Conservation (phyloP, 345 rosid genomes). For the Cardamine resedifolia region DNA sequence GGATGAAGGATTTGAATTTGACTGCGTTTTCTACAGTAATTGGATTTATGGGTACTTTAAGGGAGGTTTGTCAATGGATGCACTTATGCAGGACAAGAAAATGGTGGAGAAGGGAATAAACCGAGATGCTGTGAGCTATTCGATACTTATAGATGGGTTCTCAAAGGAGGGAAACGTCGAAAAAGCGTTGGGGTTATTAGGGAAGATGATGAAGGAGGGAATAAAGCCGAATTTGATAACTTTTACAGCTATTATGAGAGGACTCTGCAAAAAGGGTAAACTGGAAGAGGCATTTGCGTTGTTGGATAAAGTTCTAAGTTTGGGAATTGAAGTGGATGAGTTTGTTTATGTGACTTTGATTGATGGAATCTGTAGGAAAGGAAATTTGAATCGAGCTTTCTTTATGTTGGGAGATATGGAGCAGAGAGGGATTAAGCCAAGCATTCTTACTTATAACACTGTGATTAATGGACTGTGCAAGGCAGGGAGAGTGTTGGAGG, state of each 20-base stretch:
- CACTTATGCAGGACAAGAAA: constrained; percentile 44
- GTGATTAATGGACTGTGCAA: constrained; percentile 71
- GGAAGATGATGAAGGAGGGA: constrained; percentile 59
- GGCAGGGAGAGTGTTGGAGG: constrained; percentile 64
- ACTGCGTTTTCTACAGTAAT: constrained; percentile 62
- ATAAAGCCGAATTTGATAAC: constrained; percentile 59
- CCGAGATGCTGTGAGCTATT: constrained; percentile 55
- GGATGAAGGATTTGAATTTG: constrained; percentile 57
- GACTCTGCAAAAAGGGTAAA: constrained; percentile 62
- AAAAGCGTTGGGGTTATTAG: constrained; percentile 55
- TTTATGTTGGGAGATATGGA: constrained; percentile 68
- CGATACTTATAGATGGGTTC: constrained; percentile 58
- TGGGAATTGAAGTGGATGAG: constrained; percentile 64
- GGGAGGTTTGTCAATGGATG: constrained; percentile 51
- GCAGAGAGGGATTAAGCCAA: constrained; percentile 59
- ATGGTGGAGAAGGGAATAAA: constrained; percentile 55
- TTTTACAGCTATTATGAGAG: constrained; percentile 55
- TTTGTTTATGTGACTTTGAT: constrained; percentile 70
- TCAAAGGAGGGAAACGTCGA: constrained; percentile 47
- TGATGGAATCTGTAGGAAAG: constrained; percentile 62
- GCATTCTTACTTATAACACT: constrained; percentile 56
- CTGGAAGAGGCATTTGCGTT: constrained; percentile 58
- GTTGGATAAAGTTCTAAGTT: constrained; percentile 50
- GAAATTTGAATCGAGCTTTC: constrained; percentile 52
- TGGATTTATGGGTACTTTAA: constrained; percentile 61